A percentile compares a stretch with the other conserved stretches of the same genome.
Evolutionary conservation across 2,329 filamentous ascomycete species (phyloP).

Genomic region (Alternaria solani): DNA sequence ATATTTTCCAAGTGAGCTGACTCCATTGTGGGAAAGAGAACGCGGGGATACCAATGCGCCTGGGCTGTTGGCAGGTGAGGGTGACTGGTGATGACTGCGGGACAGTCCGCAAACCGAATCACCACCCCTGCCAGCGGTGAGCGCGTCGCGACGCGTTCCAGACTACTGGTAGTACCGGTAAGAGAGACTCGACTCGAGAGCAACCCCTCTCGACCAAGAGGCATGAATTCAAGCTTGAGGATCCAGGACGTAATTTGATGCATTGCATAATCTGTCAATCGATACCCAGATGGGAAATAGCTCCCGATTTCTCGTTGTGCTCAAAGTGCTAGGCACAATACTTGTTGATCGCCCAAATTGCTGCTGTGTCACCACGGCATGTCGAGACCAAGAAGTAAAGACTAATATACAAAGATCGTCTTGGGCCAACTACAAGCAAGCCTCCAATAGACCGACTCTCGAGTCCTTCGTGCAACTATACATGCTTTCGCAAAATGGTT

Average conservation of each 20-base stretch:
- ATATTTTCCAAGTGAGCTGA: not conserved
- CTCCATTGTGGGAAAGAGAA: slow-evolving; percentile 32
- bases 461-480: not conserved
- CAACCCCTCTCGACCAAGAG: not conserved
- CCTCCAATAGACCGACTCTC: not conserved
- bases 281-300: not conserved
- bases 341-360: not conserved
- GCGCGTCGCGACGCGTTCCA: slow-evolving; percentile 3
- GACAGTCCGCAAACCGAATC: not conserved
- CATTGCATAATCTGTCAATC: not conserved
- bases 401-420: not conserved
- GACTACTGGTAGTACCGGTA: not conserved
- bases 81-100: slow-evolving; percentile 9
- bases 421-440: not conserved
- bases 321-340: not conserved
- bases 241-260: not conserved
- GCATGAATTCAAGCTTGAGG: not conserved
- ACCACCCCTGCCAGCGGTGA: not conserved
- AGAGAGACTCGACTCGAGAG: not conserved
- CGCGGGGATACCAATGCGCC: not conserved
- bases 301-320: not conserved
- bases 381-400: not conserved
- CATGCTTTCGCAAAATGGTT: not conserved
- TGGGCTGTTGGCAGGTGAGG: not conserved
- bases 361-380: not conserved